Evolutionary conservation across 2,329 filamentous ascomycete species (phyloP).

Genomic region (Claviceps pazoutovae): DNA sequence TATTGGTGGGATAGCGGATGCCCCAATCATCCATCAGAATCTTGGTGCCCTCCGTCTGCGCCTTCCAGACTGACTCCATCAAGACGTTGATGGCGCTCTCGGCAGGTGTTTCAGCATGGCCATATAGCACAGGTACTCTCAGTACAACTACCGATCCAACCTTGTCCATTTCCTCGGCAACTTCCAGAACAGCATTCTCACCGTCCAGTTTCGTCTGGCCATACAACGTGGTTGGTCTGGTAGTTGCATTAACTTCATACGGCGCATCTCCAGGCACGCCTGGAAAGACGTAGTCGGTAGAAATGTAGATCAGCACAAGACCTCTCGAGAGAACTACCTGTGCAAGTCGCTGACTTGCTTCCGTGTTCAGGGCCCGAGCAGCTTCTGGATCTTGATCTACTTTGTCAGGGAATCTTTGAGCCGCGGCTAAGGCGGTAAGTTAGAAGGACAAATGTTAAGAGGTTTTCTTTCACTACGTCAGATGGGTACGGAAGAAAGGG

Average conservation of each 20-base stretch:
- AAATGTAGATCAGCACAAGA: slow-evolving; percentile 61
- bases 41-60: slow-evolving; percentile 46
- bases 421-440: slow-evolving; percentile 45
- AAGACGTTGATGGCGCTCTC: slow-evolving; percentile 78
- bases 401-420: slow-evolving; percentile 77
- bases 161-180: slow-evolving; percentile 34
- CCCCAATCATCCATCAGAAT: slow-evolving; percentile 81
- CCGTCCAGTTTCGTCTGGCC: slow-evolving; percentile 48
- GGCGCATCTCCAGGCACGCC: slow-evolving; percentile 68
- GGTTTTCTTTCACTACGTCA: not conserved
- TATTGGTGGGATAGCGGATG: slow-evolving; percentile 75
- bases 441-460: not conserved
- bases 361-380: slow-evolving; percentile 60
- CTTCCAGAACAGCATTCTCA: slow-evolving; percentile 51
- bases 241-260: slow-evolving; percentile 50
- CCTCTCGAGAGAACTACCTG: slow-evolving; percentile 46
- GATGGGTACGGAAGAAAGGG: no score
- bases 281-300: slow-evolving; percentile 70
- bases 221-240: slow-evolving; percentile 65
- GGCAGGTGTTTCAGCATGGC: slow-evolving; percentile 50
- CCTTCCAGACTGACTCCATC: slow-evolving; percentile 62
- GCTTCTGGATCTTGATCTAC: slow-evolving; percentile 68
- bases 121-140: slow-evolving; percentile 75
- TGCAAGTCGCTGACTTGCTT: slow-evolving; percentile 54
- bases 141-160: slow-evolving; percentile 52